Evolutionary conservation across 495 filamentous ascomycete species (phyloP).

Genomic region (Alectoria sarmentosa): DNA sequence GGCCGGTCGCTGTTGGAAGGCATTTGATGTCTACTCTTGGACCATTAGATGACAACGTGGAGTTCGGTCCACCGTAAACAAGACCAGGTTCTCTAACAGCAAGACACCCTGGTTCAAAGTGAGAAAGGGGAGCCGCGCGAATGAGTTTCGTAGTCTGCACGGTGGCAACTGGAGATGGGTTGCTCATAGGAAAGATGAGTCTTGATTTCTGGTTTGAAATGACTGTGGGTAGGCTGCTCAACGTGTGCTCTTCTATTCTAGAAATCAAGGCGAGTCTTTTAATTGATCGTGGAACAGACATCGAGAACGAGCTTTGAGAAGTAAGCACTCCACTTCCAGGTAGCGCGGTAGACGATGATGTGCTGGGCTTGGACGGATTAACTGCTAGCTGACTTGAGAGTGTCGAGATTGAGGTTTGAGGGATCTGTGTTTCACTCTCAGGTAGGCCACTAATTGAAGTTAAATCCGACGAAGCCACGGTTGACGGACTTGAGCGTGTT

Average conservation of each 20-base stretch:
- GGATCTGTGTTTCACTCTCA: not conserved
- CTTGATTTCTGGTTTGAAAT: not conserved
- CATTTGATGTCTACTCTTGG: not conserved
- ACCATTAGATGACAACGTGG: not conserved
- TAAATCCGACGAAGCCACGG: not conserved
- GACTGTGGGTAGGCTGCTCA: not conserved
- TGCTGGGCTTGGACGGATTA: not conserved
- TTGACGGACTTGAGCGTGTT: not conserved
- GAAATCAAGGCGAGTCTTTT: too few species aligned
- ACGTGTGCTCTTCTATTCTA: too few species aligned
- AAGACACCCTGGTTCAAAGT: not conserved
- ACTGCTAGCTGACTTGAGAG: too few species aligned
- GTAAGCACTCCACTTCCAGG: not conserved
- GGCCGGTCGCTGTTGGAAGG: not conserved
- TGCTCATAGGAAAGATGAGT: not conserved
- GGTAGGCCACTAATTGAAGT: not conserved
- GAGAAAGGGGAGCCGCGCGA: not conserved
- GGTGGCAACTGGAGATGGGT: not conserved
- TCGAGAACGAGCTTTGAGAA: too few species aligned
- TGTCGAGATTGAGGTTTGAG: too few species aligned
- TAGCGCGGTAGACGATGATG: not conserved
- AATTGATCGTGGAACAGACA: too few species aligned
- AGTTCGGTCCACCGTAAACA: not conserved
- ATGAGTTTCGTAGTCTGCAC: not conserved
- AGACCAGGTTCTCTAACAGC: not conserved